phyloP scores from a whole-genome alignment of 768 basidiomycete species.

The Austroboletus festivus region DNA sequence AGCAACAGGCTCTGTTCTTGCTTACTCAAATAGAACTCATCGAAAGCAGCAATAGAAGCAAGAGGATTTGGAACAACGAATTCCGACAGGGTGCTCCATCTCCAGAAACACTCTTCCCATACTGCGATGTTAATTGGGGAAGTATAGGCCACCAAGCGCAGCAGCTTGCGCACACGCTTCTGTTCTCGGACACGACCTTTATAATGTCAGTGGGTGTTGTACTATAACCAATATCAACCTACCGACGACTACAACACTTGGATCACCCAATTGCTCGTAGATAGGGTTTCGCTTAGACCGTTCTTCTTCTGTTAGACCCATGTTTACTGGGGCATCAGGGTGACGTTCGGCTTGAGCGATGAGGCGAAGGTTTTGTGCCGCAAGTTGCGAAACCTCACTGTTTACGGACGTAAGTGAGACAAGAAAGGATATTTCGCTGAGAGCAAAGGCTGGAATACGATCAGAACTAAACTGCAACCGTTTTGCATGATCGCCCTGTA shows the following conservation, averaged over 20 bases:
- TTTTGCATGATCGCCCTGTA: slow-evolving; percentile 43
- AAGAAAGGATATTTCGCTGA: slow-evolving; percentile 72
- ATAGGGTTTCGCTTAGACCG: slow-evolving; percentile 66
- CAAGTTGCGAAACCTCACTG: slow-evolving; percentile 60
- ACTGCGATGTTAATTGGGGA: slow-evolving; percentile 70
- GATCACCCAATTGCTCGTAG: slow-evolving; percentile 79
- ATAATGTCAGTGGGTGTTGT: slow-evolving; percentile 4
- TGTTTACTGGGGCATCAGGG: slow-evolving; percentile 51
- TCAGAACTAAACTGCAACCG: slow-evolving; percentile 48
- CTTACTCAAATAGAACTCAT: slow-evolving; percentile 33
- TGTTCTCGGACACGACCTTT: slow-evolving; percentile 76
- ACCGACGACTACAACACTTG: slow-evolving; percentile 68
- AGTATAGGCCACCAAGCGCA: slow-evolving; percentile 61
- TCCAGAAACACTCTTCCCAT: slow-evolving; percentile 80
- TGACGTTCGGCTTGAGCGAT: slow-evolving; percentile 66
- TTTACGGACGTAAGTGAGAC: slow-evolving; percentile 70
- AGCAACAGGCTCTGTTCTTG: slow-evolving; percentile 37
- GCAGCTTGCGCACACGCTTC: slow-evolving; percentile 70
- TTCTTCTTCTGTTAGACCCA: slow-evolving; percentile 55
- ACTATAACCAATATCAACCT: slow-evolving; percentile 21
- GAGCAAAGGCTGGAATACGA: slow-evolving; percentile 60
- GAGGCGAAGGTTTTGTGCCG: slow-evolving; percentile 65
- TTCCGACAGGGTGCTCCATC: slow-evolving; percentile 68
- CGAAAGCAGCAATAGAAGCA: slow-evolving; percentile 34
- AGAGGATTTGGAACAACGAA: slow-evolving; percentile 43